These are phyloP conservation scores for Aspergillus uvarum DNA, from an alignment of 2,329 filamentous ascomycete species.

Conservation along the genomic window DNA sequence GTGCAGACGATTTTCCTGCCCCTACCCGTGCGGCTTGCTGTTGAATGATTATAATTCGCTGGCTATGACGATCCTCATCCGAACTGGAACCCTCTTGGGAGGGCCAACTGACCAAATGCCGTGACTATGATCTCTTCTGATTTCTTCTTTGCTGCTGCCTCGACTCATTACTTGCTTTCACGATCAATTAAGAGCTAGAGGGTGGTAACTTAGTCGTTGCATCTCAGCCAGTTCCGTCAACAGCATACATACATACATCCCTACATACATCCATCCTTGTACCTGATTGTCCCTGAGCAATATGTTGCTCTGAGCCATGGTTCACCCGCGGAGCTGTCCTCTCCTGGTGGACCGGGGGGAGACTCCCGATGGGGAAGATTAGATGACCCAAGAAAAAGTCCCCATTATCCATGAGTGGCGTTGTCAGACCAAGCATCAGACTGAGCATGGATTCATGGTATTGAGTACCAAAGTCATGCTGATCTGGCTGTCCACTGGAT, in stretches of 20 bases:
- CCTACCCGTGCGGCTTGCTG: slow-evolving; percentile 18
- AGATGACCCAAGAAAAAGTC: neutral
- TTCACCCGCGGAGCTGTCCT: slow-evolving; percentile 5
- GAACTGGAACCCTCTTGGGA: neutral
- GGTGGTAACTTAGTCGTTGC: too few species aligned
- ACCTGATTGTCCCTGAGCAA: neutral
- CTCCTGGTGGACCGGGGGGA: neutral
- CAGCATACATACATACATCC: neutral
- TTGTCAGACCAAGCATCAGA: neutral
- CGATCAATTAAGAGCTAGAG: neutral
- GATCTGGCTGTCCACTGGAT: neutral
- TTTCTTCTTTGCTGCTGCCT: neutral
- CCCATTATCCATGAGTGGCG: neutral
- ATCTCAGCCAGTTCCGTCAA: too few species aligned
- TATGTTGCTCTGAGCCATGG: slow-evolving; percentile 1
- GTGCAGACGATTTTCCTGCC: slow-evolving; percentile 18
- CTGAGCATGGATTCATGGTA: neutral
- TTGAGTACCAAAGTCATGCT: neutral
- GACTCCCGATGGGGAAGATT: neutral
- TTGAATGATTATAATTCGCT: slow-evolving; percentile 1
- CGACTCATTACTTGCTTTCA: neutral
- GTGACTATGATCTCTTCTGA: neutral
- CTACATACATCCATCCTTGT: neutral
- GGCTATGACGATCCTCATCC: neutral
- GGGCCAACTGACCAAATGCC: neutral